phyloP scores from a whole-genome alignment of 306 rosid genomes.

The Ceratonia siliqua region DNA sequence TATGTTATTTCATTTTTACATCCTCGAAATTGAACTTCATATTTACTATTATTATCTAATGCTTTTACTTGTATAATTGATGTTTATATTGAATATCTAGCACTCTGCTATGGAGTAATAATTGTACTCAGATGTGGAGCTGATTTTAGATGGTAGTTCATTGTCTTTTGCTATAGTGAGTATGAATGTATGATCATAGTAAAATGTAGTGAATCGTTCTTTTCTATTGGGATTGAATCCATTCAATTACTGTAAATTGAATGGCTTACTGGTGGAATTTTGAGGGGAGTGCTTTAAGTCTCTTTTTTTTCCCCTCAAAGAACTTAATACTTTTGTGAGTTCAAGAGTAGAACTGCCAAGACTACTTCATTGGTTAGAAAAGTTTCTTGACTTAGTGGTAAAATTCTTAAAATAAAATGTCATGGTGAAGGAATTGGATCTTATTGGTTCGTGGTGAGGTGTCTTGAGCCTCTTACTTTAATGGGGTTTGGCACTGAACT shows the following conservation, averaged over 20 bases:
- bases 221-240: background rate
- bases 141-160: slow-evolving; percentile 23
- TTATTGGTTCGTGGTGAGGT: background rate
- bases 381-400: background rate
- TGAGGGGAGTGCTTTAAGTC: background rate
- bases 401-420: background rate
- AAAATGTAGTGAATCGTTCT: slow-evolving; percentile 16
- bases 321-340: background rate
- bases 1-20: slow-evolving; percentile 44
- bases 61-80: background rate
- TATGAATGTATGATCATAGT: background rate
- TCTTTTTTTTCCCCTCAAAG: background rate
- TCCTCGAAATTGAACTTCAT: slow-evolving; percentile 1
- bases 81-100: slow-evolving; percentile 3
- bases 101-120: background rate
- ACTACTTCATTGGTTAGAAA: background rate
- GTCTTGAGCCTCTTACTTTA: background rate
- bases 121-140: slow-evolving; percentile 2
- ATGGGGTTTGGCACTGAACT: background rate
- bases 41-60: slow-evolving; percentile 10
- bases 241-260: slow-evolving; percentile 18
- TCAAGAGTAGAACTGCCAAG: background rate
- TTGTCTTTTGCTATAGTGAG: background rate
- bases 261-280: background rate
- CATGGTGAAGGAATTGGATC: background rate